Evolutionary conservation across 169 alveolate species (phyloP).

Genomic region (Besnoitia besnoiti): DNA sequence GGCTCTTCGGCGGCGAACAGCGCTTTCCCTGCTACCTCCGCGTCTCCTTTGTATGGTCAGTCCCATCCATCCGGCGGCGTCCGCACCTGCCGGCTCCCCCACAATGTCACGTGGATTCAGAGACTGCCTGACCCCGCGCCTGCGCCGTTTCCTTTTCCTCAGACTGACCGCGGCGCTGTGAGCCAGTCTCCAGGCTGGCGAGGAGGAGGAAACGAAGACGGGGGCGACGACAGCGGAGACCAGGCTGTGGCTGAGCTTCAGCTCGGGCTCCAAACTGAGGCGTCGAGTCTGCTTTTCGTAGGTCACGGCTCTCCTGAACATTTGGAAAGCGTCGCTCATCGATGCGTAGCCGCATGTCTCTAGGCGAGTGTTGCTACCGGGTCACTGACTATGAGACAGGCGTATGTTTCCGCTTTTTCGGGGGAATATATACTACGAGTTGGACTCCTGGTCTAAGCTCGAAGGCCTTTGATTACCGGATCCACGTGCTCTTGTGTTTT

Average conservation of each 20-base stretch:
- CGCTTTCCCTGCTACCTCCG: neutral
- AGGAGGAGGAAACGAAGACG: neutral
- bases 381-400: too few relatives aligned
- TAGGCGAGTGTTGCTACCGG: too few relatives aligned
- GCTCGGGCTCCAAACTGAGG: neutral
- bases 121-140: neutral
- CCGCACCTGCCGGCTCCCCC: neutral
- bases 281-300: neutral
- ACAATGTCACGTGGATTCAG: neutral
- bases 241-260: neutral
- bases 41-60: neutral
- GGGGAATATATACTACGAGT: too few relatives aligned
- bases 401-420: too few relatives aligned
- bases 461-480: too few relatives aligned
- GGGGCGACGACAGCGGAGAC: neutral
- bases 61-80: neutral
- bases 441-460: too few relatives aligned
- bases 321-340: too few relatives aligned
- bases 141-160: neutral
- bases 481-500: too few relatives aligned
- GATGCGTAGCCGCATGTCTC: too few relatives aligned
- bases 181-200: too few relatives aligned
- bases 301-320: too few relatives aligned
- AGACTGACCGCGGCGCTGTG: neutral
- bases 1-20: neutral